A percentile compares a stretch with the other conserved stretches of the same genome.
These are phyloP conservation scores for Roridomyces roridus DNA, from an alignment of 768 basidiomycete genomes.

Conservation along the genomic window DNA sequence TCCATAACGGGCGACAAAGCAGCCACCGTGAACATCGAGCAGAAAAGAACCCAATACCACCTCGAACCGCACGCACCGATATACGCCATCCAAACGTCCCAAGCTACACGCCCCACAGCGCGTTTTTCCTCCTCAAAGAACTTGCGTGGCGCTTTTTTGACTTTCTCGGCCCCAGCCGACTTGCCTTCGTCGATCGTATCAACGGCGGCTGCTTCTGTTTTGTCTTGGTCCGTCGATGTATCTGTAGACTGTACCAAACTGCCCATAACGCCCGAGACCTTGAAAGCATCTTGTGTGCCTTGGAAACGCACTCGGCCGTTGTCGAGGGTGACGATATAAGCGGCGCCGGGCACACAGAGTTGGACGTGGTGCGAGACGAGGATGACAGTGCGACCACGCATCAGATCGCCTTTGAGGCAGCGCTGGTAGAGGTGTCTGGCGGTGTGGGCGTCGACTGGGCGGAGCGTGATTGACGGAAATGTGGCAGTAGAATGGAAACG, in stretches of 20 bases:
- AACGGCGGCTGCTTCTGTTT: conserved; percentile 13
- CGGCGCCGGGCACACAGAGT: conserved; percentile 80
- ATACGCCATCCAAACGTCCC: conserved; percentile 69
- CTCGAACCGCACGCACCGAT: conserved; percentile 53
- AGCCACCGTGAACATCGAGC: conserved; percentile 54
- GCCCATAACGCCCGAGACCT: conserved; percentile 67
- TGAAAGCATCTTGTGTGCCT: conserved; percentile 70
- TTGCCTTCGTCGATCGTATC: conserved; percentile 37
- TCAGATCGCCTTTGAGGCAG: conserved; percentile 86
- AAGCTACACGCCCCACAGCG: conserved; percentile 71
- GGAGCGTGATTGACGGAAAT: not conserved
- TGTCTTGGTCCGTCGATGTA: no score
- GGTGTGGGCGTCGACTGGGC: conserved; percentile 88
- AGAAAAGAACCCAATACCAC: conserved; percentile 63
- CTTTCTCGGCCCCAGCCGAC: conserved; percentile 31
- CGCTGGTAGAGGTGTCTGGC: conserved; percentile 86
- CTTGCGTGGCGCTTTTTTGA: conserved; percentile 73
- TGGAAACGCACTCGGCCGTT: conserved; percentile 81
- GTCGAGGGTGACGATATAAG: conserved; percentile 83
- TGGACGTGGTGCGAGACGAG: conserved; percentile 96
- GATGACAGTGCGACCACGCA: conserved; percentile 83
- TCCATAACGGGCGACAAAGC: conserved; percentile 70
- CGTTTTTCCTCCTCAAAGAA: conserved; percentile 84
- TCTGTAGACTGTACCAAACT: conserved; percentile 72
- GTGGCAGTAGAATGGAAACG: not conserved